Evolutionary conservation across 164 flowering plant genomes (phyloP), one percentile per base, ranked within the genome.

Genomic region (Vitis amurensis): DNA sequence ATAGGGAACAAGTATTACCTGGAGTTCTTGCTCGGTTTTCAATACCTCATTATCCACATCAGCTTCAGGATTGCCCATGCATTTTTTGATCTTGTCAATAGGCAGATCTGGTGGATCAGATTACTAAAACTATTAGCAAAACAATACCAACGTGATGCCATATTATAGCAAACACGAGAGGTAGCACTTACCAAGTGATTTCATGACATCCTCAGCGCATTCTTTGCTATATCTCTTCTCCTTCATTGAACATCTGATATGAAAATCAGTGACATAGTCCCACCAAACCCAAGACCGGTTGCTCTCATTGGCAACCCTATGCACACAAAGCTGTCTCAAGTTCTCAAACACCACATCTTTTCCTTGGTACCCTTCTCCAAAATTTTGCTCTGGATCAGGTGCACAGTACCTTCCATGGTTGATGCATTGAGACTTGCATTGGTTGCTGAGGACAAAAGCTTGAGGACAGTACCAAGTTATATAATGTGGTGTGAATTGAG

Each of bases 261-360:
- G 95, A 30, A 94, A 94, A 84, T 94, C 98, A 0, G 94, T 86
- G 17, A 92, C 98, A 73, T 72, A 94, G 66, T 94, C 98, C 98
- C 98, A 94, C 98, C 98, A 94, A 68, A 90, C 88, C 98, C 98
- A 94, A 0, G 98, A 77, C 27, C 88, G 77, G 19, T 78, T 75
- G 53, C 75, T 85, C 77, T 87, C 91, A 67, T 90, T 91, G 37
- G 94, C 92, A 63, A 90, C 97, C 75, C 89, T 83, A 61, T 86
- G 89, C 48, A 94, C 95, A 73, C 98, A 91, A 29, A 90, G 84
- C 81, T 94, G 98, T 80, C 98, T 85, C 76, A 94, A 68, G 67
- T 94, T 94, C 85, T 94, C 96, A 62, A 86, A 29, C 59, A 94
- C 94, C 56, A 94, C 93, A 66, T 94, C 94, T 63, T 89, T 94